Evolutionary conservation across 768 basidiomycete genomes (phyloP).

Genomic region (Termitomyces sp.): DNA sequence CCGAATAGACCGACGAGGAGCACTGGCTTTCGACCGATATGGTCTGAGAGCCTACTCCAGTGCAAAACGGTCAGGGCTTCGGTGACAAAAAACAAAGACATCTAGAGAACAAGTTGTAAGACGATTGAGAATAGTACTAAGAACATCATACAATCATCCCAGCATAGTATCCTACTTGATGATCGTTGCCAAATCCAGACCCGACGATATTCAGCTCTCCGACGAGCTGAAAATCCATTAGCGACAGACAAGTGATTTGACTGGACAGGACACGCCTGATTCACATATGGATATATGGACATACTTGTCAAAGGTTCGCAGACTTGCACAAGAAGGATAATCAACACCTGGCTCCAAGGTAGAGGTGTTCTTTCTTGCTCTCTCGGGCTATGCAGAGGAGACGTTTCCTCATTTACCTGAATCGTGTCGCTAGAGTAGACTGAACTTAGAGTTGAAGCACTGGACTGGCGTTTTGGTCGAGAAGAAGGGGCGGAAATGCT

Average conservation of each 20-base stretch:
- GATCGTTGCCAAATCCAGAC: slow-evolving; percentile 42
- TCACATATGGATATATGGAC: slow-evolving; percentile 56
- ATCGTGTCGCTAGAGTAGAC: neutral
- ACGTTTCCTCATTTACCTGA: slow-evolving; percentile 27
- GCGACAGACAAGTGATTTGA: neutral
- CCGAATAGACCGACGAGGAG: slow-evolving; percentile 62
- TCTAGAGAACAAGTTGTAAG: slow-evolving; percentile 27
- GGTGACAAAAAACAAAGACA: slow-evolving; percentile 70
- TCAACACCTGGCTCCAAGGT: slow-evolving; percentile 43
- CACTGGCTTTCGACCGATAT: slow-evolving; percentile 69
- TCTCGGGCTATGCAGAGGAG: slow-evolving; percentile 20
- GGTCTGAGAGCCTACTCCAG: slow-evolving; percentile 34
- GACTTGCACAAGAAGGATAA: slow-evolving; percentile 44
- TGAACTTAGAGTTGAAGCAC: neutral
- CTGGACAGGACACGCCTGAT: slow-evolving; percentile 32
- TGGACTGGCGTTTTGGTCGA: neutral
- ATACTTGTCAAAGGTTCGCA: slow-evolving; percentile 49
- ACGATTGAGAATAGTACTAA: neutral
- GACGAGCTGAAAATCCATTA: slow-evolving; percentile 36
- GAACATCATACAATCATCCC: slow-evolving; percentile 34
- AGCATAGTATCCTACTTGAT: slow-evolving; percentile 62
- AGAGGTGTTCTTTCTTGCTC: slow-evolving; percentile 32
- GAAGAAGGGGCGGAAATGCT: neutral
- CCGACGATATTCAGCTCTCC: slow-evolving; percentile 51
- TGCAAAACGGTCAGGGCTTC: slow-evolving; percentile 68